Base-by-base conservation (phyloP, 2,329 filamentous ascomycete genomes). In the Whalleya microplaca region DNA sequence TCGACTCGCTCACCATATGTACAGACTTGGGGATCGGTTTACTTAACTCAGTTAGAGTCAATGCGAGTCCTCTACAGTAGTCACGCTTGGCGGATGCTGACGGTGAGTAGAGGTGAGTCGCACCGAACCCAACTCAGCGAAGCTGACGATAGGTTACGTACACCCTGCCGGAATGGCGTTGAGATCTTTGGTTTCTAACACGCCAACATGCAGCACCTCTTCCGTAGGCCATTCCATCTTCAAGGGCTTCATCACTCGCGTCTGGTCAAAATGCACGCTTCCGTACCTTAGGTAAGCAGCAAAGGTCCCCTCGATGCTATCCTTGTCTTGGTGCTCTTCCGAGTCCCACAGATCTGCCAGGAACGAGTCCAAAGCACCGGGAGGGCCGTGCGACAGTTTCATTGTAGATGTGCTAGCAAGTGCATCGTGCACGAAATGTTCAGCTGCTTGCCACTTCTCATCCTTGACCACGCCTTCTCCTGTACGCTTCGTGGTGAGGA, bases 271-370 rank as follows among this genome's bases (percentile, higher is more conserved):
- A 42, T 68, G 64, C 9, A 68, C 63, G 23, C 65, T 70, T 9
- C 67, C 69, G 41, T 71, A 69, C 37, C 71, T 51, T 10, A 73
- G 47, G 37, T 69, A 69, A 3, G 64, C 64, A 2, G 67, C 70
- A 56, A 72, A 72, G 10, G 68, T 72, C 6, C 60, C 67, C 14
- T 67, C 63, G 18, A 59, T 59, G 14, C 64, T 66, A 51, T 75
- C 72, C 56, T 67, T 68, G 2, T 66, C 59, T 12, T 68, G 61
- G 48, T 72, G 66, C 27, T 70, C 68, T 45, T 65, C 32, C 9
- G 66, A 63, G 42, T 72, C 72, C 72, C 71, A 73, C 2, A 73
- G 51, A 20, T 68, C 65, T 1, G 71, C 71, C 21, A 72, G 62
- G 45, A 66, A 69, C 7, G 66, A 68, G 5, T 68, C 66, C 16